A percentile compares a stretch with the other conserved stretches of the same genome.
These are phyloP conservation scores for Fusarium clavum DNA, from an alignment of 2,329 filamentous ascomycete species.

Conservation along the genomic window DNA sequence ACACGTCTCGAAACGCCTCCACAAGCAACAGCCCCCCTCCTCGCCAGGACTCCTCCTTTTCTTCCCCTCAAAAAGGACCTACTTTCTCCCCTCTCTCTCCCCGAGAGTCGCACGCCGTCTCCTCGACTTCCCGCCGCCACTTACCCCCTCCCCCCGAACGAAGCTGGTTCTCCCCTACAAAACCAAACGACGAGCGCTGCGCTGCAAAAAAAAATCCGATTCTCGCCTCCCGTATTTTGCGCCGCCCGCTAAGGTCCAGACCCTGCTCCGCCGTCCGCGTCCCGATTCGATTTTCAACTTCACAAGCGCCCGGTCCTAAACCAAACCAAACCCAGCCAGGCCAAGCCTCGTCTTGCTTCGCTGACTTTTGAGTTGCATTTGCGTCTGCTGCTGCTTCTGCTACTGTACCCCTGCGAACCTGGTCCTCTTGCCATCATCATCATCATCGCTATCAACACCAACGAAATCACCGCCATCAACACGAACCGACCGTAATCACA, in stretches of 20 bases:
- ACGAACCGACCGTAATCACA: not conserved
- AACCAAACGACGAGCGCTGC: not conserved
- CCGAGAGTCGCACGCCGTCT: constrained; percentile 31
- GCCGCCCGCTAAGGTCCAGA: constrained; percentile 42
- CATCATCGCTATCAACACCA: not conserved
- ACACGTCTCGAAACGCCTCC: constrained; percentile 36
- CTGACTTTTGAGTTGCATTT: constrained; percentile 38
- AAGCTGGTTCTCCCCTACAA: constrained; percentile 24
- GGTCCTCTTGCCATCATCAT: constrained; percentile 10
- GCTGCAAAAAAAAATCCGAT: constrained; percentile 23
- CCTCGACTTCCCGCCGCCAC: constrained; percentile 35
- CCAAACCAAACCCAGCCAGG: constrained; percentile 25
- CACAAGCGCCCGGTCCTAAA: constrained; percentile 27
- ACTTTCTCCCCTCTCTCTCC: constrained; percentile 22
- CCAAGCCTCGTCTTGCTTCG: constrained; percentile 38
- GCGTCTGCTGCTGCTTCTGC: constrained; percentile 7
- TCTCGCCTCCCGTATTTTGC: constrained; percentile 41
- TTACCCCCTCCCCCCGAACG: constrained; percentile 19
- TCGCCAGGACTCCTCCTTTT: constrained; percentile 29
- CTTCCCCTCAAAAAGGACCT: constrained; percentile 36
- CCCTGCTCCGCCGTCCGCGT: constrained; percentile 37
- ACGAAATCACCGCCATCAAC: constrained; percentile 1
- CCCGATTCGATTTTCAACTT: constrained; percentile 39
- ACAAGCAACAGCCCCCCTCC: constrained; percentile 30
- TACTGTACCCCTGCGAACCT: constrained; percentile 26